Conservation (phyloP, 805 yeast genomes). For the Wickerhamiella sergipiensis region DNA sequence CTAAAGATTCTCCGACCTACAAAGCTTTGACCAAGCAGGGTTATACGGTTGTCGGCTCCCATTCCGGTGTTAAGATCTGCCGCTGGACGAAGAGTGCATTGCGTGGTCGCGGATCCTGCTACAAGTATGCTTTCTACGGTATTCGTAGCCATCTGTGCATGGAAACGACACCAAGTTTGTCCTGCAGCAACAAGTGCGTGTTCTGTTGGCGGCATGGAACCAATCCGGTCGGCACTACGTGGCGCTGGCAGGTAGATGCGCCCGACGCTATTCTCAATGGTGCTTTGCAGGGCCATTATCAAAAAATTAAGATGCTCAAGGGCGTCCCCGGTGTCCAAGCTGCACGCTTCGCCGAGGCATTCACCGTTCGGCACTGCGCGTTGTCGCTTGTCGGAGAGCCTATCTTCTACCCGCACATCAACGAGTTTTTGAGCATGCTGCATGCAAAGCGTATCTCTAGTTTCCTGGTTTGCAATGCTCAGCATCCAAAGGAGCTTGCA, state of each 20-base stretch:
- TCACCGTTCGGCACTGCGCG: constrained; percentile 82
- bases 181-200: constrained; percentile 91
- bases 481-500: constrained; percentile 76
- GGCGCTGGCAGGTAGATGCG: constrained; percentile 93
- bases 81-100: constrained; percentile 94
- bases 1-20: constrained; percentile 76
- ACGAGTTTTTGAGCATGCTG: constrained; percentile 65
- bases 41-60: constrained; percentile 83
- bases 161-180: constrained; percentile 90
- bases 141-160: constrained; percentile 82
- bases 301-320: constrained; percentile 84
- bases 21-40: constrained; percentile 87
- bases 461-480: constrained; percentile 88
- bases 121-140: constrained; percentile 85
- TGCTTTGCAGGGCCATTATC: constrained; percentile 78
- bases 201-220: constrained; percentile 98
- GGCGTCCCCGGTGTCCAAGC: constrained; percentile 92
- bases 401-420: constrained; percentile 82
- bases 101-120: constrained; percentile 89
- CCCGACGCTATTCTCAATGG: constrained; percentile 77
- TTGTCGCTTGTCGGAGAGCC: constrained; percentile 90
- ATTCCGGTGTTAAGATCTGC: constrained; percentile 88
- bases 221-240: constrained; percentile 86
- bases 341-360: constrained; percentile 83
- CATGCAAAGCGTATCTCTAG: constrained; percentile 73